A percentile compares a stretch with the other conserved stretches of the same genome.
phyloP scores from a whole-genome alignment of 495 filamentous ascomycete genomes.

The Lentithecium fluviatile region DNA sequence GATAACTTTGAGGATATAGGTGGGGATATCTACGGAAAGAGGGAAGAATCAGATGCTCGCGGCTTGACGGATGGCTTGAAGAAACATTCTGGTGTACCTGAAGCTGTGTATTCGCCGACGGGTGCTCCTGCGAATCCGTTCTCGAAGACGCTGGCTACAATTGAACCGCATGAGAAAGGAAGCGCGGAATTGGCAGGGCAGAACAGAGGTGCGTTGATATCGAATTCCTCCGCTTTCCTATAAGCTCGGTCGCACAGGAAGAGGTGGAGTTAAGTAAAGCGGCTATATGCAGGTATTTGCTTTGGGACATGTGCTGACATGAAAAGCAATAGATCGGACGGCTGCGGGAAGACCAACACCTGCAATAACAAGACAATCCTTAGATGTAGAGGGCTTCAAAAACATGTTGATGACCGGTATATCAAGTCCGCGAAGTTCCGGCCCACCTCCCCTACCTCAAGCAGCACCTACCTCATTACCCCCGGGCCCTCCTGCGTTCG shows the following conservation, averaged over 20 bases:
- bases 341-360: constrained; percentile 15
- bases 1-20: constrained; percentile 20
- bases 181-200: constrained; percentile 9
- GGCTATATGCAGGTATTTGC: not conserved
- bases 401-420: constrained; percentile 43
- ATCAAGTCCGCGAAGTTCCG: constrained; percentile 30
- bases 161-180: constrained; percentile 32
- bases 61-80: constrained; percentile 23
- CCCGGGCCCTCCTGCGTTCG: constrained; percentile 16
- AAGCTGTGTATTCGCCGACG: not conserved
- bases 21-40: not conserved
- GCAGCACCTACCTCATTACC: constrained; percentile 12
- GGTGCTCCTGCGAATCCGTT: constrained; percentile 38
- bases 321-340: constrained; percentile 18
- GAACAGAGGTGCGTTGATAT: constrained; percentile 17
- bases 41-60: constrained; percentile 24
- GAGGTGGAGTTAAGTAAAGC: not conserved
- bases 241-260: not conserved
- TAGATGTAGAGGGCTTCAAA: constrained; percentile 45
- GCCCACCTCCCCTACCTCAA: constrained; percentile 1
- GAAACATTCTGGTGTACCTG: constrained; percentile 23
- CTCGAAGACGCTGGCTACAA: constrained; percentile 40
- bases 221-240: not conserved
- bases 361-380: constrained; percentile 19
- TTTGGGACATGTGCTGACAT: not conserved